Base-by-base conservation (phyloP, 2,329 filamentous ascomycete species). In the Claviceps sp. region DNA sequence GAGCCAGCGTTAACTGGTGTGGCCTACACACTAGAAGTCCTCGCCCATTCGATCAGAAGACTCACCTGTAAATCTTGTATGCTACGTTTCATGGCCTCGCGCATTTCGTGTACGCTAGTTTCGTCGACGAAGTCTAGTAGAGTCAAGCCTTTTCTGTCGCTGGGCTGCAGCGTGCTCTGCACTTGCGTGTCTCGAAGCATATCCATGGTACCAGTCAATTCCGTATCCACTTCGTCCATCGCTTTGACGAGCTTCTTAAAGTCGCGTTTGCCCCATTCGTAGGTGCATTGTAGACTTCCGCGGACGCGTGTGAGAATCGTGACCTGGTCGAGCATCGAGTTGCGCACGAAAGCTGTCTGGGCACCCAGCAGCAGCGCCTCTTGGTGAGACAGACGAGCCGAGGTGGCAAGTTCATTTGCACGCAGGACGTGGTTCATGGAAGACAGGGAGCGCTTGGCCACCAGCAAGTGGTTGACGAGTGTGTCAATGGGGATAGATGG, bases 361-460 rank as follows among this genome's bases (percentile, higher is more conserved):
- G 87, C 82, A 22, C 78, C 77, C 4, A 94, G 75, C 9, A 90
- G 75, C 50, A 88, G 83, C 47, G 83, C 84, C 59, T 93, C 85
- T 63, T 95, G 87, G 57, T 95, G 75, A 37, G 87, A 79, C 36
- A 76, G 72, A 37, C 89, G 84, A 4, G 89, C 88, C 14, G 79
- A 74, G 20, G 81, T 88, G 45, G 93, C 85, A 52, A 96, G 82
- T 62, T 94, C 86, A 63, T 93, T 90, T 57, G 89, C 90, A 54
- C 87, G 86, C 64, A 87, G 84, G 49, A 96, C 88, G 54, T 87
- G 82, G 43, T 76, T 81, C 65, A 94, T 89, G 11, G 89, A 89
- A 16, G 86, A 87, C 4, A 97, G 77, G 1, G 90, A 90, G 45
- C 88, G 82, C 65, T 96, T 96, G 8, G 91, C 87, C 34, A 85